Percentiles rank a stretch among this genome's conserved stretches.
Evolutionary conservation across 2,329 filamentous ascomycete genomes (phyloP).

Genomic region (Pseudogymnoascus sp.): DNA sequence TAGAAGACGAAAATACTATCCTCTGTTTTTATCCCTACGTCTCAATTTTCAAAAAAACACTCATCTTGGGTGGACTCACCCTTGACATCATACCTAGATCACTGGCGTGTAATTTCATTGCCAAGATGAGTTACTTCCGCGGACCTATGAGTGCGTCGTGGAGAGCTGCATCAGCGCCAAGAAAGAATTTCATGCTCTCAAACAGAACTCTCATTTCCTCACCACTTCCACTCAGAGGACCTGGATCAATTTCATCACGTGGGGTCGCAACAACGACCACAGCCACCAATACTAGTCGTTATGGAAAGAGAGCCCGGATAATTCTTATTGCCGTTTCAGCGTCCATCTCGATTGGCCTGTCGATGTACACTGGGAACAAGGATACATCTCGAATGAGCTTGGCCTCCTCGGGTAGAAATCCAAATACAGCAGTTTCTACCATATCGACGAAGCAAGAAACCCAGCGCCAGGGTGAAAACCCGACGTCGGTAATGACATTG

Average conservation of each 20-base stretch:
- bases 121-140: constrained; percentile 6
- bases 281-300: not conserved
- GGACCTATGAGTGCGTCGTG: not conserved
- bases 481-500: not conserved
- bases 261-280: not conserved
- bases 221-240: not conserved
- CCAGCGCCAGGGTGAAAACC: not conserved
- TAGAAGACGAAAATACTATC: not conserved
- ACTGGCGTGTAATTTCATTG: not conserved
- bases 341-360: constrained; percentile 12
- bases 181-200: not conserved
- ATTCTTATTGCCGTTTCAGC: constrained; percentile 12
- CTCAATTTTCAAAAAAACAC: not conserved
- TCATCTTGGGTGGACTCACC: not conserved
- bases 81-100: not conserved
- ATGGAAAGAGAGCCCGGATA: constrained; percentile 1
- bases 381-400: not conserved
- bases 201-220: not conserved
- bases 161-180: not conserved
- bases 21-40: not conserved
- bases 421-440: constrained; percentile 6
- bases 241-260: not conserved
- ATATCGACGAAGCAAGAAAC: not conserved
- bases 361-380: not conserved
- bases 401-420: not conserved